These are phyloP conservation scores for Vaccinium darrowii DNA, from an alignment of 148 eudicot species.

Conservation along the genomic window DNA sequence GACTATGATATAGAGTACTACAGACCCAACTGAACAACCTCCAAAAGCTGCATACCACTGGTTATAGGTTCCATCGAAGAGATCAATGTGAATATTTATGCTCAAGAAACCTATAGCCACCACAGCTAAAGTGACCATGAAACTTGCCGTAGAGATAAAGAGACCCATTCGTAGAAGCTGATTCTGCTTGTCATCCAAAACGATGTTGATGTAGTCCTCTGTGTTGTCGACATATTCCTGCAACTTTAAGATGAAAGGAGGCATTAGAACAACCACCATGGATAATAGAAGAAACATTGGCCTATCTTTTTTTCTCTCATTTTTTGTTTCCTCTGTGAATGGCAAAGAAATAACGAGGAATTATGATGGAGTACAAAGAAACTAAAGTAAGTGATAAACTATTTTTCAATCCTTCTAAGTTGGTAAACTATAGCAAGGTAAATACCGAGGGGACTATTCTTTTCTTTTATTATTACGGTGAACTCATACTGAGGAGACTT, in stretches of 20 bases:
- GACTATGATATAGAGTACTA: background rate
- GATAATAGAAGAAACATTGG: background rate
- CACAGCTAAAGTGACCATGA: background rate
- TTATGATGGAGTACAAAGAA: background rate
- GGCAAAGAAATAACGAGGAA: background rate
- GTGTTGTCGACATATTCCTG: background rate
- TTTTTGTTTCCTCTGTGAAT: background rate
- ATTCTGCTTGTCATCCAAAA: background rate
- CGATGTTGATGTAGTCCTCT: background rate
- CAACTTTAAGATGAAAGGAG: background rate
- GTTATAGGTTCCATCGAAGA: background rate
- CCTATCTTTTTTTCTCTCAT: background rate
- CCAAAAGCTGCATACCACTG: background rate
- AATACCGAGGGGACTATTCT: background rate
- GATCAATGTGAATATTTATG: background rate
- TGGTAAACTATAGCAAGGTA: background rate
- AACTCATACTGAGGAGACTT: background rate
- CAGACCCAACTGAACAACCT: background rate
- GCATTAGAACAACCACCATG: background rate
- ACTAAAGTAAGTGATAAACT: background rate
- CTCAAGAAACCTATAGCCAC: background rate
- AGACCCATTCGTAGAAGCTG: constrained; percentile 3
- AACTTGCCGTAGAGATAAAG: background rate
- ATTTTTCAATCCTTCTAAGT: background rate
- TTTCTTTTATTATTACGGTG: background rate